Percentiles rank a stretch among this genome's conserved stretches.
Conservation (phyloP, 805 yeast genomes). For the Clavispora vitiphila region DNA sequence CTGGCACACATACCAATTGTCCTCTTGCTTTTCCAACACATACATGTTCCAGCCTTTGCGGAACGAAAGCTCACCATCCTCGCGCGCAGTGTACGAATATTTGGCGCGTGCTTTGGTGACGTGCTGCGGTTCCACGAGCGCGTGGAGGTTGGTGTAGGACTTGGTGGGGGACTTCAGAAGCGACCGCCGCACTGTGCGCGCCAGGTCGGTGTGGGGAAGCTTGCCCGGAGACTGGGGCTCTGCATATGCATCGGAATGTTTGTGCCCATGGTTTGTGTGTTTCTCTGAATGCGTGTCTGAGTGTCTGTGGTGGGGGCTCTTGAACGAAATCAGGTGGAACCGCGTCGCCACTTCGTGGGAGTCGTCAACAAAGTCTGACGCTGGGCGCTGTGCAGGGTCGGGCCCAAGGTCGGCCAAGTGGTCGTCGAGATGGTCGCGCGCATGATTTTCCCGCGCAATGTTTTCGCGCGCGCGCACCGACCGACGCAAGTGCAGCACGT, state of each 20-base stretch:
- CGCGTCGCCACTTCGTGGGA: slow-evolving; percentile 33
- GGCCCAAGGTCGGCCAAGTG: too few relatives aligned
- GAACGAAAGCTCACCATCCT: slow-evolving; percentile 37
- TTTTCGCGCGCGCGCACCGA: slow-evolving; percentile 25
- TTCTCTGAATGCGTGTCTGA: too few relatives aligned
- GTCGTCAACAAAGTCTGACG: slow-evolving; percentile 33
- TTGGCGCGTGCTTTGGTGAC: slow-evolving; percentile 34
- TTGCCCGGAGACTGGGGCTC: too few relatives aligned
- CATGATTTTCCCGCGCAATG: too few relatives aligned
- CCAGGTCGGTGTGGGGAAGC: neutral
- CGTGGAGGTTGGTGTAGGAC: slow-evolving; percentile 28
- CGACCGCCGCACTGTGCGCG: slow-evolving; percentile 3
- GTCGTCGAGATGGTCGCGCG: too few relatives aligned
- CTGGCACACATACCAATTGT: slow-evolving; percentile 42
- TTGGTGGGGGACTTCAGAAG: slow-evolving; percentile 31
- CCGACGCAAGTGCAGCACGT: slow-evolving; percentile 34
- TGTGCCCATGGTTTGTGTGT: too few relatives aligned
- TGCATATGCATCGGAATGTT: too few relatives aligned
- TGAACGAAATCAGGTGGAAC: slow-evolving; percentile 27
- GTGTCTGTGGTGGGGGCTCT: slow-evolving; percentile 1
- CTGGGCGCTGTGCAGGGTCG: slow-evolving; percentile 9
- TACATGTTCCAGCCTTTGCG: slow-evolving; percentile 39
- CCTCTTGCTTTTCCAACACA: slow-evolving; percentile 39
- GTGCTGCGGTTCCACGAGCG: slow-evolving; percentile 27
- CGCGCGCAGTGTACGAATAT: slow-evolving; percentile 37